Conservation (phyloP, 305 asterid genomes). For the Coffea humblotiana region DNA sequence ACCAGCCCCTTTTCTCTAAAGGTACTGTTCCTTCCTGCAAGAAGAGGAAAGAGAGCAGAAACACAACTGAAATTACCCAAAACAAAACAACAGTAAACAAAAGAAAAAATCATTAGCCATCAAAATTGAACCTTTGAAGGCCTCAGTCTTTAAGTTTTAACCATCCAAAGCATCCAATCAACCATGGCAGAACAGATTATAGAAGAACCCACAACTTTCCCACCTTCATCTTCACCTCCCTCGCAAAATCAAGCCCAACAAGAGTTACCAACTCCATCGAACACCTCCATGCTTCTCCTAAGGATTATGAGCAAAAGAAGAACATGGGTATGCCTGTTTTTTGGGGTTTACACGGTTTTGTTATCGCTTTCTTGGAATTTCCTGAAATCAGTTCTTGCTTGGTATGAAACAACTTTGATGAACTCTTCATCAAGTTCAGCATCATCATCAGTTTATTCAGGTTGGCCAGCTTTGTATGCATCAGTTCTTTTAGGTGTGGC, state of each 20-base stretch:
- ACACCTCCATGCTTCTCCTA: constrained; percentile 33
- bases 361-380: constrained; percentile 80
- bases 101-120: constrained; percentile 18
- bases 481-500: constrained; percentile 55
- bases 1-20: not conserved
- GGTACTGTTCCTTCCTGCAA: not conserved
- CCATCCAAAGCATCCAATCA: not conserved
- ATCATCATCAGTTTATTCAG: constrained; percentile 10
- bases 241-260: not conserved
- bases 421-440: constrained; percentile 14
- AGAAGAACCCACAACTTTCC: constrained; percentile 10
- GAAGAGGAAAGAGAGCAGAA: constrained; percentile 12
- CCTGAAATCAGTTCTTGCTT: constrained; percentile 58
- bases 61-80: not conserved
- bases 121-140: constrained; percentile 20
- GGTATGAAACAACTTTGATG: constrained; percentile 49
- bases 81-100: not conserved
- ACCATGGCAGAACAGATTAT: constrained; percentile 25
- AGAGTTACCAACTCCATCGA: not conserved
- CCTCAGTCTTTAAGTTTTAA: not conserved
- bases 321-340: constrained; percentile 73
- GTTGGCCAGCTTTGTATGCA: constrained; percentile 74
- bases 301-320: constrained; percentile 68
- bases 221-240: not conserved
- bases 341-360: constrained; percentile 66